Evolutionary conservation across 192 early-diverging fungal genomes (phyloP).

Genomic region (Paraglomus occultum): DNA sequence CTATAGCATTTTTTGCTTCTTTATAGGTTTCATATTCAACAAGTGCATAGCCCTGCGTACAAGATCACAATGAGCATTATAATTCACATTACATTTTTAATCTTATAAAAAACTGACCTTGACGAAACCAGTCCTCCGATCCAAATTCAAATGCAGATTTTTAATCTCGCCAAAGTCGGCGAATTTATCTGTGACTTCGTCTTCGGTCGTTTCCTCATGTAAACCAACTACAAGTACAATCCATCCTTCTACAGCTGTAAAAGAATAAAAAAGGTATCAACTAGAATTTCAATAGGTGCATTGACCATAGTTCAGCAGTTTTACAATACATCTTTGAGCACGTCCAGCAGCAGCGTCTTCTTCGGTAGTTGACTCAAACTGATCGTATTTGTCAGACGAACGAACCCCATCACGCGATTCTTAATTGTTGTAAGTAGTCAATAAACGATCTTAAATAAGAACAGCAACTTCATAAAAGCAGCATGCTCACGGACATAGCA

Average conservation of each 20-base stretch:
- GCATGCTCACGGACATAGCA: background rate
- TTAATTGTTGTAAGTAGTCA: background rate
- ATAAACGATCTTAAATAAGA: background rate
- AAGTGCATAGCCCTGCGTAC: conserved; percentile 87
- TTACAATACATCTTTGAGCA: conserved; percentile 16
- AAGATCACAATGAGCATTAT: background rate
- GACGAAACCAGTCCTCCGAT: conserved; percentile 92
- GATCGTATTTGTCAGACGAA: conserved; percentile 26
- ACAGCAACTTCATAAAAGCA: background rate
- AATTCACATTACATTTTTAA: background rate
- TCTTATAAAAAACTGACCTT: conserved; percentile 59
- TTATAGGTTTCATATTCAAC: conserved; percentile 80
- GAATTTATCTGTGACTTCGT: conserved; percentile 83
- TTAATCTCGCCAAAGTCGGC: conserved; percentile 89
- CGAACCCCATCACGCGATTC: conserved; percentile 25
- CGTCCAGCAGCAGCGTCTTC: conserved; percentile 27
- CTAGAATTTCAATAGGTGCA: background rate
- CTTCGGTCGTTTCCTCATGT: conserved; percentile 94
- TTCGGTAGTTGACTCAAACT: conserved; percentile 26
- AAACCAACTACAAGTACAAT: conserved; percentile 89
- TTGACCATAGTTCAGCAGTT: background rate
- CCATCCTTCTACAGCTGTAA: conserved; percentile 86
- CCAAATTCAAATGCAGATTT: conserved; percentile 88
- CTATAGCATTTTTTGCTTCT: conserved; percentile 81
- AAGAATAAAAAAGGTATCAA: background rate